Percentiles rank a stretch among this genome's conserved stretches.
Evolutionary conservation across 169 alveolate genomes (phyloP).

Genomic region (Cystoisospora suis): DNA sequence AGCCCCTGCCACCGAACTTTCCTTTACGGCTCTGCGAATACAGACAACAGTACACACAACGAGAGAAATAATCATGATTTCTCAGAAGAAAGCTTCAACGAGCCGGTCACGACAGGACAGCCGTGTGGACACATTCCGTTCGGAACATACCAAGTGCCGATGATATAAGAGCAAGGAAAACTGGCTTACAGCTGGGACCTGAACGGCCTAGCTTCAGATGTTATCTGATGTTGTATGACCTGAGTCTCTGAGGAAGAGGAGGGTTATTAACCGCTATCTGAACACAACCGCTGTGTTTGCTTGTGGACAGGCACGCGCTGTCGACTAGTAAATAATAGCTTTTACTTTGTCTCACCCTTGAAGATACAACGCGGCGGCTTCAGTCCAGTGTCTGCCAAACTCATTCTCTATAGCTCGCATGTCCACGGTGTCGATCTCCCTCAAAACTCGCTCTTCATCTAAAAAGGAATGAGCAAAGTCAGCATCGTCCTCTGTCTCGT

Average conservation of each 20-base stretch:
- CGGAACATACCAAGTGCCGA: neutral
- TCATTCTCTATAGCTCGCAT: slow-evolving; percentile 2
- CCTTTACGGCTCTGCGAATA: too few species aligned
- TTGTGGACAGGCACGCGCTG: too few species aligned
- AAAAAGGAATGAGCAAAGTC: neutral
- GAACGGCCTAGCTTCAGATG: too few species aligned
- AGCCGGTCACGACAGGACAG: too few species aligned
- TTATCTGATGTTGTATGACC: too few species aligned
- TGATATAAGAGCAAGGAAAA: neutral
- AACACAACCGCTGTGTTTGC: too few species aligned
- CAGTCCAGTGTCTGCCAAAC: neutral
- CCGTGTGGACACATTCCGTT: too few species aligned
- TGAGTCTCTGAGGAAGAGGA: too few species aligned
- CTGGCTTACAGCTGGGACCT: neutral
- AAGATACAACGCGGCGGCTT: slow-evolving; percentile 6
- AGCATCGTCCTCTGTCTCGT: neutral
- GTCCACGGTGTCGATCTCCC: neutral
- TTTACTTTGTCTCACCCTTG: neutral
- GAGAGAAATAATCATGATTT: too few species aligned
- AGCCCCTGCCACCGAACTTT: too few species aligned
- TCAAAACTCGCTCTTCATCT: neutral
- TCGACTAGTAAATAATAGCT: neutral
- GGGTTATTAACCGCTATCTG: neutral
- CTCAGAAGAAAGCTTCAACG: too few species aligned
- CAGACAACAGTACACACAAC: neutral